Evolutionary conservation across 768 basidiomycete genomes (phyloP).

Genomic region (Mycena kentingensis): DNA sequence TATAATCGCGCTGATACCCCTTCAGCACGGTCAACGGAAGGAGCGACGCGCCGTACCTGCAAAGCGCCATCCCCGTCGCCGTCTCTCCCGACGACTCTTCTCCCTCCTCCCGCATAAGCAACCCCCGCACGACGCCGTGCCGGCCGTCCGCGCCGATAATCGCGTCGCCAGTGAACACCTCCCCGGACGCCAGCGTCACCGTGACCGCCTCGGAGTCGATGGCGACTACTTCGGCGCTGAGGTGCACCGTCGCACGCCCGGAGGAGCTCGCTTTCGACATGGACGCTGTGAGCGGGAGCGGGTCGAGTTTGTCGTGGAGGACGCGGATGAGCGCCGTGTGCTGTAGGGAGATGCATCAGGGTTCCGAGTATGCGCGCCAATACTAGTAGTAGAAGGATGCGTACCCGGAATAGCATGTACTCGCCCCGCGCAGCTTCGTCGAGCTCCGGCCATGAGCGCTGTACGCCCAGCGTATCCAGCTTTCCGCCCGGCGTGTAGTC

Average conservation of each 20-base stretch:
- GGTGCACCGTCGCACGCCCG: background rate
- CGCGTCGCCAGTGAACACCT: slow-evolving; percentile 1
- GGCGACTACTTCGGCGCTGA: slow-evolving; percentile 7
- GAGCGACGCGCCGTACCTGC: background rate
- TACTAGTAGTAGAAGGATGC: background rate
- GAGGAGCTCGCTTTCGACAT: background rate
- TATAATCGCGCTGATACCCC: too few species aligned
- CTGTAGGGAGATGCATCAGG: background rate
- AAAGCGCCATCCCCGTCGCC: background rate
- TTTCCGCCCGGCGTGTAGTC: too few species aligned
- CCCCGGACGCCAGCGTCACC: slow-evolving; percentile 4
- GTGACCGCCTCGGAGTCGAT: slow-evolving; percentile 5
- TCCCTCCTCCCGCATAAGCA: background rate
- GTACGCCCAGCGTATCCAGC: too few species aligned
- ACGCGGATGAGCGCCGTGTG: slow-evolving; percentile 10
- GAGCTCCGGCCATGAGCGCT: background rate
- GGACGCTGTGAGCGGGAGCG: background rate
- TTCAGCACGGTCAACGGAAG: too few species aligned
- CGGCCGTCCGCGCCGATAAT: slow-evolving; percentile 14
- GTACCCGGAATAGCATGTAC: slow-evolving; percentile 1
- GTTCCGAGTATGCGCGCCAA: background rate
- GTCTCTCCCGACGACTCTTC: background rate
- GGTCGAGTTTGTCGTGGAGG: slow-evolving; percentile 1
- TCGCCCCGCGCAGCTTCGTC: slow-evolving; percentile 1
- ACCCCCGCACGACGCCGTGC: slow-evolving; percentile 2